Conservation (phyloP, 2,329 filamentous ascomycete species). For the Basipetospora chlamydospora region DNA sequence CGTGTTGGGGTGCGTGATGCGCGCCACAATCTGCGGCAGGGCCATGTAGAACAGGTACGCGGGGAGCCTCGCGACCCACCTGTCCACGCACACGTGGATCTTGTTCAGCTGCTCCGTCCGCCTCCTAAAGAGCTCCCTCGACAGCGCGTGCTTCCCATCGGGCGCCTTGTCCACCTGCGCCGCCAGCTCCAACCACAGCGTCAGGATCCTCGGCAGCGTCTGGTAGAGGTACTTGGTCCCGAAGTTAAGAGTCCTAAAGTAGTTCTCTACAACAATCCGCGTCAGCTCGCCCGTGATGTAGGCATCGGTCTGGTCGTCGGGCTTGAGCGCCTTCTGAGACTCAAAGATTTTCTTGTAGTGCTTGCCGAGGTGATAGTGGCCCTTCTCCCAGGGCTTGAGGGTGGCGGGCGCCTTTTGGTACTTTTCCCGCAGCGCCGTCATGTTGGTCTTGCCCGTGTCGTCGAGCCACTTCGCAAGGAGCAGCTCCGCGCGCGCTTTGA, state of each 20-base stretch:
- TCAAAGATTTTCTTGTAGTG: slow-evolving; percentile 96
- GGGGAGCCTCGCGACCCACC: slow-evolving; percentile 59
- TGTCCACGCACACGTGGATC: slow-evolving; percentile 62
- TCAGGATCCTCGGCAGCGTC: slow-evolving; percentile 79
- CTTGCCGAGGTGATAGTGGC: slow-evolving; percentile 89
- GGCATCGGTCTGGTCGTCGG: slow-evolving; percentile 61
- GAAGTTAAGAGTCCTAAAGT: slow-evolving; percentile 69
- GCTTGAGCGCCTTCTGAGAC: slow-evolving; percentile 64
- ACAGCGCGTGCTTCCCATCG: slow-evolving; percentile 37
- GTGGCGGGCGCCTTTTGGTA: slow-evolving; percentile 72
- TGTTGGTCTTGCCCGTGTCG: slow-evolving; percentile 82
- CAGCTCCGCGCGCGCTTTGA: slow-evolving; percentile 68
- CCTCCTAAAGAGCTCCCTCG: slow-evolving; percentile 34
- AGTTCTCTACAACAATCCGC: slow-evolving; percentile 86
- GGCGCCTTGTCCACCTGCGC: slow-evolving; percentile 53
- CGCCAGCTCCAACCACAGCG: slow-evolving; percentile 86
- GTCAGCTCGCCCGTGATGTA: slow-evolving; percentile 71
- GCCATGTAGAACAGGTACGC: slow-evolving; percentile 70
- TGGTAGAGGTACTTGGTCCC: slow-evolving; percentile 96
- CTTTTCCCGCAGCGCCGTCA: slow-evolving; percentile 60
- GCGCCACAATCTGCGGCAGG: slow-evolving; percentile 85
- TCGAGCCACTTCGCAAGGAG: slow-evolving; percentile 95
- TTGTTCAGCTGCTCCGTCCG: slow-evolving; percentile 52
- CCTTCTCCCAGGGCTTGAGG: slow-evolving; percentile 74
- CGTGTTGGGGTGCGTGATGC: slow-evolving; percentile 73